Base-by-base conservation (phyloP, 148 eudicot species). In the Heliosperma pusillum region DNA sequence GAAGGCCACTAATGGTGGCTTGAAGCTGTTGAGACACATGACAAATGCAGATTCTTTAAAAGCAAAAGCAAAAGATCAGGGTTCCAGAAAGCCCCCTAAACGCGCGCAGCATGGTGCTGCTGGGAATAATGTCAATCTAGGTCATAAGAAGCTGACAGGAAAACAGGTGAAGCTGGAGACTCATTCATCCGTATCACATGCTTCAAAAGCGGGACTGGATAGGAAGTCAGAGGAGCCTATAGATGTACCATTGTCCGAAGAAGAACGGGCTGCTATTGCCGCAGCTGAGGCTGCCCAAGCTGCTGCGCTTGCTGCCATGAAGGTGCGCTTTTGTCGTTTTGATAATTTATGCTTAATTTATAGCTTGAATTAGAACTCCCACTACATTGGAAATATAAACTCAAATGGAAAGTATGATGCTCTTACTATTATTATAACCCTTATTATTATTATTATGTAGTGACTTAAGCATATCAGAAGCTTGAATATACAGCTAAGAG, bases 261-360 rank as follows among this genome's bases (percentile, higher is more conserved):
- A 96, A 78, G 97, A 89, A 72, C 87, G 76, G 75, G 93, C 90
- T 82, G 96, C 94, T 71, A 53, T 90, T 80, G 93, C 91, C 84
- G 99, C 97, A 66, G 97, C 92, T 58, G 97, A 96, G 86, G 90
- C 90, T 70, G 99, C 99, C 59, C 95, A 81, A 71, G 94, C 88
- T 76, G 91, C 92, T 36, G 99, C 97, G 36, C 71, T 79, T 79
- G 97, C 97, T 36, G 99, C 99, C 87, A 92, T 94, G 25, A 85
- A 96, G 97, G 99, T 92, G 70, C 66, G 93, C 79, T 77, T 66
- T 24, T 71, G n/a, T 58, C 11, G 21, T 19, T 50, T 73, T 16
- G 4, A 19, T 17, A 60, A 2, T 30, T 0, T 4, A n/a, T 44
- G 12, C 57, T 56, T 25, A 55, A 65, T 59, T 9, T 20, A 70